phyloP scores from a whole-genome alignment of 371 early-diverging fungal species.

The Syncephalastrum sp. region DNA sequence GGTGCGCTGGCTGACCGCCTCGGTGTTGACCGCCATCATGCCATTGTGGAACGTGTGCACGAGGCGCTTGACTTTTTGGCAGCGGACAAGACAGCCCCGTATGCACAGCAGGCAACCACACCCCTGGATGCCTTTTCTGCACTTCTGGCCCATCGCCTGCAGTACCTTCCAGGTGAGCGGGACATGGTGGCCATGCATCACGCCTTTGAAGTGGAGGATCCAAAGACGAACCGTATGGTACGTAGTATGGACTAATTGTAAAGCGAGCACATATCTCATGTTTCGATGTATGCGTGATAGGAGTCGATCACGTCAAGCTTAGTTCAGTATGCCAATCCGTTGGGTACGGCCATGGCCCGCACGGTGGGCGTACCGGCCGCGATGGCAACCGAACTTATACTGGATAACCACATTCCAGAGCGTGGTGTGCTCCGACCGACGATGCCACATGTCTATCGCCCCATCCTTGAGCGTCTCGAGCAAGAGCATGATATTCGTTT shows the following conservation, averaged over 20 bases:
- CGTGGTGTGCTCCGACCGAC: constrained; percentile 81
- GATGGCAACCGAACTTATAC: constrained; percentile 80
- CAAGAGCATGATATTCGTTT: constrained; percentile 67
- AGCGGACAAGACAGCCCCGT: constrained; percentile 7
- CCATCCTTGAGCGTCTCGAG: constrained; percentile 71
- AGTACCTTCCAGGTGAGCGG: constrained; percentile 72
- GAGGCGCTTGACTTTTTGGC: constrained; percentile 36
- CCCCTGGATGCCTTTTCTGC: constrained; percentile 78
- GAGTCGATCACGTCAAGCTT: constrained; percentile 75
- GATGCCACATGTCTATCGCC: constrained; percentile 71
- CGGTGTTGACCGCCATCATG: constrained; percentile 41
- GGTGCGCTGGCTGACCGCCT: constrained; percentile 40
- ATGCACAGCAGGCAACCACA: constrained; percentile 5
- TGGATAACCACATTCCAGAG: constrained; percentile 63
- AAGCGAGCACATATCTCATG: constrained; percentile 22
- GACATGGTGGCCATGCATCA: constrained; percentile 92
- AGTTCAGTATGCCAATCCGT: constrained; percentile 70
- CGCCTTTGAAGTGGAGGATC: constrained; percentile 71
- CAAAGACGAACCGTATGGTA: constrained; percentile 4
- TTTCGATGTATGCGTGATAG: constrained; percentile 13
- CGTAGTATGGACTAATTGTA: constrained; percentile 28
- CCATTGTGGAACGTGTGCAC: constrained; percentile 38
- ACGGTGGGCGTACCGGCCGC: constrained; percentile 90
- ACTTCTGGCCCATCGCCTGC: constrained; percentile 66
- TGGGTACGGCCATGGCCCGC: constrained; percentile 86